Conservation (phyloP, 225 moss, liverwort and hornwort genomes). For the Pseudoscleropodium purum region DNA sequence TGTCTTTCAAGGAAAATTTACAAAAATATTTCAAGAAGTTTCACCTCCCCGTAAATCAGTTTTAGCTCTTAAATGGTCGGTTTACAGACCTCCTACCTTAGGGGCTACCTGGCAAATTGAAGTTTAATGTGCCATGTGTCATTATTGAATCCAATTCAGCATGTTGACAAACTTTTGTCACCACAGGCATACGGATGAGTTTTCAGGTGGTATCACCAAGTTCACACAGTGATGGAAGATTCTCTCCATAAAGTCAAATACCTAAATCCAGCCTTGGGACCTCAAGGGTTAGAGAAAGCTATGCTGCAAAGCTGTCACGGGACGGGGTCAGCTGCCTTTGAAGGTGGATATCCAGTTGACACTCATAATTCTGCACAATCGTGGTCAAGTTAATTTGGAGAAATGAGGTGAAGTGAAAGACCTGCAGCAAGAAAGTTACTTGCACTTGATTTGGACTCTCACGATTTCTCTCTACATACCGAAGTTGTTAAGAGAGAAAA, state of each 20-base stretch:
- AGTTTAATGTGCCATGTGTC: background rate
- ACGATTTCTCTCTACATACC: background rate
- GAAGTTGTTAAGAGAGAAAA: no score
- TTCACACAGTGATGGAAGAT: background rate
- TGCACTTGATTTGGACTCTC: background rate
- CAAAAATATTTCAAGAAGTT: no score
- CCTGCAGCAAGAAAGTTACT: background rate
- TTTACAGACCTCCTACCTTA: no score
- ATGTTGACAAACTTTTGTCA: background rate
- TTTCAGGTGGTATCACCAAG: background rate
- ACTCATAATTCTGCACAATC: background rate
- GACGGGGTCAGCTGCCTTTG: background rate
- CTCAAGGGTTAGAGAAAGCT: background rate
- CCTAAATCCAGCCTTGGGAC: background rate
- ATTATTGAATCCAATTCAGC: background rate
- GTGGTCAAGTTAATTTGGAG: background rate
- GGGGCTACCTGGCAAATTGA: no score
- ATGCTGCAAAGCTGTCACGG: background rate
- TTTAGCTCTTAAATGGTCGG: no score
- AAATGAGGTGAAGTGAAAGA: background rate
- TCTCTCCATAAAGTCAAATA: background rate
- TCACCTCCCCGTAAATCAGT: no score
- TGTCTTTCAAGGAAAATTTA: no score
- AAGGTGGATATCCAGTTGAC: background rate
- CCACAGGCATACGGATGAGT: background rate